These are phyloP conservation scores for Taiozyma sp. DNA, from an alignment of 1,139 yeast species.

Conservation along the genomic window DNA sequence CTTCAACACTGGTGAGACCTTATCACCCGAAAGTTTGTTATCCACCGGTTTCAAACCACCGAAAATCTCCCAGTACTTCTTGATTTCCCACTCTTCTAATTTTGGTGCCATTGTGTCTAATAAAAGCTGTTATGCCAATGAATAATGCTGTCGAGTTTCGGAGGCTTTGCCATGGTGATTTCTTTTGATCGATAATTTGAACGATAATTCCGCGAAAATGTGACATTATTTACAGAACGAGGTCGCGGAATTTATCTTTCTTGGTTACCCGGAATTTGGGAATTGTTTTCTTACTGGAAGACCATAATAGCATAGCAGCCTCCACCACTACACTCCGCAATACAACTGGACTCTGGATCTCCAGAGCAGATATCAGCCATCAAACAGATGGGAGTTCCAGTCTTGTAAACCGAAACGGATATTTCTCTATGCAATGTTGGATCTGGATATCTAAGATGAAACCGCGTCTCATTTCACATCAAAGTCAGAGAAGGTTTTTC, in stretches of 20 bases:
- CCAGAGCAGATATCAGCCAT: not conserved
- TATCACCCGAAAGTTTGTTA: conserved; percentile 78
- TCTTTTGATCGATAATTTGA: not conserved
- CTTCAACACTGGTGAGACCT: conserved; percentile 81
- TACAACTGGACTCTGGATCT: not conserved
- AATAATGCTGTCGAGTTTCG: not conserved
- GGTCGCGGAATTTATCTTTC: too few species aligned
- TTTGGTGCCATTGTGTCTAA: conserved; percentile 34
- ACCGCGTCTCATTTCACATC: too few species aligned
- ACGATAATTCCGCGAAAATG: not conserved
- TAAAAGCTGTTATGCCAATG: not conserved
- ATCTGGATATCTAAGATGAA: too few species aligned
- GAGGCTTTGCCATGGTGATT: not conserved
- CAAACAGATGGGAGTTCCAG: not conserved
- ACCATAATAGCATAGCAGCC: not conserved
- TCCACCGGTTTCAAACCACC: conserved; percentile 78
- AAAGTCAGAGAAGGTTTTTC: too few species aligned
- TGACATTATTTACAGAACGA: too few species aligned
- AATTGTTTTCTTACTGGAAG: too few species aligned
- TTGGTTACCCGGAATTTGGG: not conserved
- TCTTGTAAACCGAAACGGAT: not conserved
- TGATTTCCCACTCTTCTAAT: conserved; percentile 90
- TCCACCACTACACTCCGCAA: not conserved
- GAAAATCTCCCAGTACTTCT: conserved; percentile 96
- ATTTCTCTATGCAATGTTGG: not conserved